Evolutionary conservation across 1,284 basidiomycete genomes (phyloP).

Genomic region (Meira miltonrushii): DNA sequence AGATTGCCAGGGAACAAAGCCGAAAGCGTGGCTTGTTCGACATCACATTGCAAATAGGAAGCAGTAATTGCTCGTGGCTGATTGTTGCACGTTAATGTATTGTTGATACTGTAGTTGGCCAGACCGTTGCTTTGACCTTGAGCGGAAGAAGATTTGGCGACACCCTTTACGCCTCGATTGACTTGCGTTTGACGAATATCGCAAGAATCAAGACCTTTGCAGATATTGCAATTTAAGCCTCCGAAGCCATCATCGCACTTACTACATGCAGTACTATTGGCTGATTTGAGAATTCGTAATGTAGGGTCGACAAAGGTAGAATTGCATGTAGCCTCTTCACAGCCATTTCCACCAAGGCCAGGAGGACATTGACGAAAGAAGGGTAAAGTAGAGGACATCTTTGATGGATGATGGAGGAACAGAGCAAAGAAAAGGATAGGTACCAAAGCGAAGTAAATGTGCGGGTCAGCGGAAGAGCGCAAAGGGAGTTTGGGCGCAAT

Average conservation of each 20-base stretch:
- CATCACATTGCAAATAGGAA: conserved; percentile 15
- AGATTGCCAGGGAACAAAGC: conserved; percentile 32
- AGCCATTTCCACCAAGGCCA: conserved; percentile 29
- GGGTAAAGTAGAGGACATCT: not conserved
- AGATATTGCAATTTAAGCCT: conserved; percentile 43
- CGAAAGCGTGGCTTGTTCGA: conserved; percentile 22
- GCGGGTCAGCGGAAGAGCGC: too few relatives aligned
- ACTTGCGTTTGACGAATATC: conserved; percentile 17
- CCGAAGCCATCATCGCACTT: conserved; percentile 32
- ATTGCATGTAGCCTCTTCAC: conserved; percentile 32
- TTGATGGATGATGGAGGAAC: too few relatives aligned
- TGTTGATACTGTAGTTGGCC: conserved; percentile 15
- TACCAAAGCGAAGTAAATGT: too few relatives aligned
- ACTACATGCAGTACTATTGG: conserved; percentile 19
- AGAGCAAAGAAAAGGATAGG: too few relatives aligned
- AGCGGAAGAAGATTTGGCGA: conserved; percentile 1
- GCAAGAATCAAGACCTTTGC: conserved; percentile 24
- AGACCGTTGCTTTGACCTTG: conserved; percentile 3
- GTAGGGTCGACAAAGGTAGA: conserved; percentile 28
- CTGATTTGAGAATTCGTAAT: conserved; percentile 22
- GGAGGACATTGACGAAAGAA: conserved; percentile 29
- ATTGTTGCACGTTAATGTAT: conserved; percentile 31
- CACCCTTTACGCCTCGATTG: conserved; percentile 14
- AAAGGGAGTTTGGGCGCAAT: too few relatives aligned
- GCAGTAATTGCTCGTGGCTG: conserved; percentile 33